phyloP scores from a whole-genome alignment of 805 yeast species.

The Lachancea nothofagi region DNA sequence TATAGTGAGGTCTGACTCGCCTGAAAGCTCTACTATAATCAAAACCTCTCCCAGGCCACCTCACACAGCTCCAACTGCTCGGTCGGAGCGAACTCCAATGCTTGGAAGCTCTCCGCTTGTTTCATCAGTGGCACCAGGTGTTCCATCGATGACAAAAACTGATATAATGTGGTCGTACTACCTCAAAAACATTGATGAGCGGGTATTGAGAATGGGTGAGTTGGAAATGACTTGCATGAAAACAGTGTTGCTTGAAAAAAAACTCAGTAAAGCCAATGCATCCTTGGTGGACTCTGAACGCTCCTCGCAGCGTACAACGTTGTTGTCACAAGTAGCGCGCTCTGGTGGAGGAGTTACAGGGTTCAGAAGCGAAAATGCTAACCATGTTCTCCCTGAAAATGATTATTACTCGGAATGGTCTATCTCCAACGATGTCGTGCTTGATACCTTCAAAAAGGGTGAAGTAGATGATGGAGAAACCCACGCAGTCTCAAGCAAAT shows the following conservation, averaged over 20 bases:
- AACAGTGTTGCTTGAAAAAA: constrained; percentile 48
- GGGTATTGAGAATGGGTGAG: constrained; percentile 54
- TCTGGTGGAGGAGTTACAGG: constrained; percentile 41
- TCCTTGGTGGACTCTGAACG: constrained; percentile 52
- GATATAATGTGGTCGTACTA: constrained; percentile 57
- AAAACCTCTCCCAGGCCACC: constrained; percentile 8
- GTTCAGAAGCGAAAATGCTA: constrained; percentile 32
- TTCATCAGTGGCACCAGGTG: constrained; percentile 14
- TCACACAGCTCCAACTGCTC: neutral
- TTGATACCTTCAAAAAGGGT: constrained; percentile 17
- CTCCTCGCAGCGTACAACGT: constrained; percentile 38
- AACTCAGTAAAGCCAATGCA: constrained; percentile 43
- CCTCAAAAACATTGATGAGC: constrained; percentile 51
- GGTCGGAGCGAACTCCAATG: constrained; percentile 15
- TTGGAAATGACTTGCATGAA: constrained; percentile 41
- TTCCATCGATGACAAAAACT: constrained; percentile 44
- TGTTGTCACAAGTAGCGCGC: constrained; percentile 42
- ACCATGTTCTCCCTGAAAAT: constrained; percentile 24
- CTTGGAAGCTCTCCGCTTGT: constrained; percentile 2
- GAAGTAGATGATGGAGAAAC: constrained; percentile 7
- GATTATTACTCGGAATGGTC: constrained; percentile 26
- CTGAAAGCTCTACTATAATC: constrained; percentile 11
- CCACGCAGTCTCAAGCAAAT: constrained; percentile 21
- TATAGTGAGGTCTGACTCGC: constrained; percentile 15
- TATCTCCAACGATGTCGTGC: constrained; percentile 18